Conservation (phyloP, 2,329 filamentous ascomycete genomes). For the Alternaria gaisen region DNA sequence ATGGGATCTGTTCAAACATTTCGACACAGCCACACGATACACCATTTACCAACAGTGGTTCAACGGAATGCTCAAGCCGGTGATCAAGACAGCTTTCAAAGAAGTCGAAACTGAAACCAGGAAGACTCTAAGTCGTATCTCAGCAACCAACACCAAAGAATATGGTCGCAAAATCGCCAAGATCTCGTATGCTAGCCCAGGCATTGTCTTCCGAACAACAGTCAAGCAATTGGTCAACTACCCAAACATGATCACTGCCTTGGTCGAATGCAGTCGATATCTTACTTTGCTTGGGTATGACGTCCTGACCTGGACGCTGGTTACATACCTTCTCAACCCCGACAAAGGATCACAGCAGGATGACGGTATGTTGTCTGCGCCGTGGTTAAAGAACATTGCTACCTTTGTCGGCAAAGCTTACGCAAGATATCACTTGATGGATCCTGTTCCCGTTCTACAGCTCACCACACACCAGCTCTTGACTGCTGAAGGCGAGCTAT, state of each 20-base stretch:
- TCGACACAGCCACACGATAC: constrained; percentile 79
- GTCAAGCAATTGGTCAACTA: constrained; percentile 93
- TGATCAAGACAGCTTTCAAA: constrained; percentile 81
- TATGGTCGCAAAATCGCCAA: constrained; percentile 92
- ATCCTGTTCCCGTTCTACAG: constrained; percentile 83
- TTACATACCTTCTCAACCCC: constrained; percentile 72
- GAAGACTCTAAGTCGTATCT: constrained; percentile 87
- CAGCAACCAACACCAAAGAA: constrained; percentile 82
- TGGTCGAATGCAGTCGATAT: constrained; percentile 93
- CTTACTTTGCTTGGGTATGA: constrained; percentile 94
- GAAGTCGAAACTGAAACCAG: constrained; percentile 80
- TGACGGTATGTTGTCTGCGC: constrained; percentile 79
- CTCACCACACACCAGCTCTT: constrained; percentile 88
- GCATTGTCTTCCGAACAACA: constrained; percentile 88
- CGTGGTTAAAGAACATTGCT: constrained; percentile 89
- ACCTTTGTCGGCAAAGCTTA: constrained; percentile 93
- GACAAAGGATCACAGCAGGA: constrained; percentile 68
- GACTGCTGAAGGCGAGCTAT: constrained; percentile 77
- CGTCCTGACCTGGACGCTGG: constrained; percentile 88
- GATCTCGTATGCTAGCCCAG: constrained; percentile 88
- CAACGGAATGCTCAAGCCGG: constrained; percentile 57
- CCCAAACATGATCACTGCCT: constrained; percentile 90
- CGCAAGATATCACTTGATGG: constrained; percentile 83
- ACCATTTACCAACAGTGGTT: constrained; percentile 95
- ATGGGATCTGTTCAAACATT: constrained; percentile 82